Percentiles rank a stretch among this genome's conserved stretches.
Conservation (phyloP, 371 early-diverging fungal genomes). For the Rhizomucor pusillus region DNA sequence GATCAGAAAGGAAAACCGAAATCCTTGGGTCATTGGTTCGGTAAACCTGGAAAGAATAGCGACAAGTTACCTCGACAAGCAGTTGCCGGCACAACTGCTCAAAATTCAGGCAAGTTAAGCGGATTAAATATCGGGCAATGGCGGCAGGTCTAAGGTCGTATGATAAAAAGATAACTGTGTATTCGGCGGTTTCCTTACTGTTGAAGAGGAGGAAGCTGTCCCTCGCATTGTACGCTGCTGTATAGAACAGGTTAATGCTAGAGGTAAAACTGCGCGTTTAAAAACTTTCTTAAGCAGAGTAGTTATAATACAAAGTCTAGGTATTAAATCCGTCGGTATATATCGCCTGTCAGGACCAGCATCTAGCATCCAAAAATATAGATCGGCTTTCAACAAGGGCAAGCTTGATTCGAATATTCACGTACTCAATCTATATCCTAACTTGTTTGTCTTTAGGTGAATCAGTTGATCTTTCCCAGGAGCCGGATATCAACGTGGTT, state of each 20-base stretch:
- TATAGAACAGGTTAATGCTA: conserved; percentile 63
- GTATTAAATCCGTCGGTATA: conserved; percentile 69
- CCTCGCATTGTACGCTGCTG: conserved; percentile 68
- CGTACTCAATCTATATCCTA: not conserved
- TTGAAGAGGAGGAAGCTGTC: conserved; percentile 44
- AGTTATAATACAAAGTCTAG: conserved; percentile 9
- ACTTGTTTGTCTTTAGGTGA: conserved; percentile 7
- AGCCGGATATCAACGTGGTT: conserved; percentile 75
- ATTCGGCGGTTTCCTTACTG: conserved; percentile 66
- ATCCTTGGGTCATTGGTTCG: conserved; percentile 25
- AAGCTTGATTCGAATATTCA: conserved; percentile 11
- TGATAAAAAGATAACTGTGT: conserved; percentile 31
- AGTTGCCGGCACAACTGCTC: conserved; percentile 9
- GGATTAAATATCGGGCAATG: not conserved
- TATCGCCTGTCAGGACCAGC: conserved; percentile 82
- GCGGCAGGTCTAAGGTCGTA: not conserved
- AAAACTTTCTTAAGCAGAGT: not conserved
- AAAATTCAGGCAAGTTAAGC: conserved; percentile 3
- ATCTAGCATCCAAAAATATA: conserved; percentile 67
- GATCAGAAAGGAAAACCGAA: conserved; percentile 18
- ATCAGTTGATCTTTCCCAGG: conserved; percentile 44
- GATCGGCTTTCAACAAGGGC: conserved; percentile 58
- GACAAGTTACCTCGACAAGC: conserved; percentile 13
- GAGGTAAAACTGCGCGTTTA: conserved; percentile 34
- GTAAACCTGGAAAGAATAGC: conserved; percentile 19